phyloP scores from a whole-genome alignment of 805 yeast genomes.

The Candida alai region DNA sequence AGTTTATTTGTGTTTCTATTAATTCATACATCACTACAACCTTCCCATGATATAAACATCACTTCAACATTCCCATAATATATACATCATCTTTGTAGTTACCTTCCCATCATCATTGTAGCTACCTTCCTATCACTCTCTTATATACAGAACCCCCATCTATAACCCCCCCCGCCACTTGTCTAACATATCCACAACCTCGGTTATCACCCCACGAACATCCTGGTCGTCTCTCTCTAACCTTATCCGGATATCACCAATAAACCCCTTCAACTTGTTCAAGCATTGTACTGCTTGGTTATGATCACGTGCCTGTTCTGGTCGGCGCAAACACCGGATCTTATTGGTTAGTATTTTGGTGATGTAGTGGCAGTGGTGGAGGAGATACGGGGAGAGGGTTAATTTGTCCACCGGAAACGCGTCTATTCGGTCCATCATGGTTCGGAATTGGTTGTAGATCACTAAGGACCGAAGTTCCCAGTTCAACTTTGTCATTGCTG shows the following conservation, averaged over 20 bases:
- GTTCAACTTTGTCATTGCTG: conserved; percentile 24
- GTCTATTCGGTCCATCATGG: conserved; percentile 17
- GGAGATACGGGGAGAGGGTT: conserved; percentile 21
- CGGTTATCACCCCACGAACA: conserved; percentile 15
- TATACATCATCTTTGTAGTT: no score
- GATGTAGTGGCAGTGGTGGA: conserved; percentile 28
- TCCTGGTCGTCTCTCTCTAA: conserved; percentile 30
- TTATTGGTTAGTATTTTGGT: conserved; percentile 15
- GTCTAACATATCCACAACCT: conserved; percentile 22
- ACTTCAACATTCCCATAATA: no score
- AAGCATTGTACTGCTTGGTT: conserved; percentile 7
- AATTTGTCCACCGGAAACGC: conserved; percentile 30
- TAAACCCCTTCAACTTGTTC: conserved; percentile 23
- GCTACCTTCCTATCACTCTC: no score
- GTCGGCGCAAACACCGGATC: no score
- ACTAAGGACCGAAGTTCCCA: conserved; percentile 22
- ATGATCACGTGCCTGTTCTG: no score
- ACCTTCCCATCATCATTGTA: no score
- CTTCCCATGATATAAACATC: no score
- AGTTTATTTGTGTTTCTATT: no score
- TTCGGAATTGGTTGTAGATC: conserved; percentile 15
- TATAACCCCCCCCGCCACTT: no score
- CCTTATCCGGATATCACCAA: conserved; percentile 34
- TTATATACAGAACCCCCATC: no score
- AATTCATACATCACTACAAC: no score